Base-by-base conservation (phyloP, 306 rosid genomes). In the Medicago arabica region DNA sequence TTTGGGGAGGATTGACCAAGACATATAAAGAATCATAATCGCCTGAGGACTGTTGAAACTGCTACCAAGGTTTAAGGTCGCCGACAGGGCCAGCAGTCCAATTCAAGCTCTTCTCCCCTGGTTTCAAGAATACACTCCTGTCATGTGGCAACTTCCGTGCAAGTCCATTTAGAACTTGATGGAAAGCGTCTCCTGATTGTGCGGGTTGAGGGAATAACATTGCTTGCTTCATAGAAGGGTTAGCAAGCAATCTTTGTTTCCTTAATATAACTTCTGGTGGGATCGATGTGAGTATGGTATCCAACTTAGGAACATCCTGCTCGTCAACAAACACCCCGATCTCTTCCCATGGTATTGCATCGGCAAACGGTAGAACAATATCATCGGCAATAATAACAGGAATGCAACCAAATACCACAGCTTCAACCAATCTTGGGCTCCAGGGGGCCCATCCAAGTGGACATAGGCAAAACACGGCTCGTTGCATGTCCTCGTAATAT, bases 401-500 rank as follows among this genome's bases (percentile, higher is more conserved):
- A 63, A 95, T 95, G 96, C 98, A 95, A 19, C 98, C 97, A 25
- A 95, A 95, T 78, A 95, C 82, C 79, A 95, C 98, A 5, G 98
- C 98, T 81, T 95, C 98, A 8, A 95, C 98, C 84, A 95, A 66
- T 70, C 98, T 86, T 1, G 98, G 98, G 72, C 98, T 95, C 98
- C 98, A 95, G 4, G 98, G 98, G 47, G 98, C 98, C 98, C 98
- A 95, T 13, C 98, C 98, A 40, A 95, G 98, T 10, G 98, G 98
- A 74, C 98, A 95, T 67, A 95, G 80, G 82, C 98, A 95, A 70
- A 95, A 95, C 28, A 95, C 92, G 0, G 96, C 98, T 40, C 98
- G 87, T 78, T 92, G 97, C 98, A 95, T 92, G 89, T 92, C 98
- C 82, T 95, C 98, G 11, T 95, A 95, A 81, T 95, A 95, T 18